phyloP scores from a whole-genome alignment of 2,329 filamentous ascomycete species.

The Xylaria sp. region DNA sequence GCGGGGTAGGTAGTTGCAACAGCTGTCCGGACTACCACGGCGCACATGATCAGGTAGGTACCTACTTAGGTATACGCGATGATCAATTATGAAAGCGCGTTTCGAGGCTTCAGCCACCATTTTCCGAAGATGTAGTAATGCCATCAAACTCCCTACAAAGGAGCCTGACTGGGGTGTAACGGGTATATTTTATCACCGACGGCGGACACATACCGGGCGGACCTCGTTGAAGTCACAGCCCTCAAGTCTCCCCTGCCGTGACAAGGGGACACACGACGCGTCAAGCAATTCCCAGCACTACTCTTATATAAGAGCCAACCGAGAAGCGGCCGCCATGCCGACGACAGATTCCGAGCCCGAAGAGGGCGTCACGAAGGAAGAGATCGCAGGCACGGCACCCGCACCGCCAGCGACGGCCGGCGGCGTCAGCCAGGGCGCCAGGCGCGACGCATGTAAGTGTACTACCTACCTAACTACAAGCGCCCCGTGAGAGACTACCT shows the following conservation, averaged over 20 bases:
- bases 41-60: too few species aligned
- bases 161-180: not conserved
- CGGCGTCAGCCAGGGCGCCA: slow-evolving; percentile 28
- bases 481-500: not conserved
- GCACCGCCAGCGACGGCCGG: slow-evolving; percentile 27
- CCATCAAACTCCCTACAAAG: not conserved
- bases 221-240: not conserved
- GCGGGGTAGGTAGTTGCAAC: too few species aligned
- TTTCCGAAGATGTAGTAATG: slow-evolving; percentile 4
- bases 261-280: not conserved
- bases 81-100: not conserved
- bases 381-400: slow-evolving; percentile 41
- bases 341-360: slow-evolving; percentile 33
- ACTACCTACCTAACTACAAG: not conserved
- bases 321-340: slow-evolving; percentile 22
- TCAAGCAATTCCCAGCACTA: not conserved
- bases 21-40: too few species aligned
- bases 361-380: slow-evolving; percentile 46
- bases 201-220: not conserved
- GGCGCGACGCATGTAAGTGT: slow-evolving; percentile 47
- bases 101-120: not conserved
- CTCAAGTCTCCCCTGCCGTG: not conserved
- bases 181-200: slow-evolving; percentile 25
- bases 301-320: not conserved
- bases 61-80: not conserved